These are phyloP conservation scores for Plenodomus lindquistii DNA, from an alignment of 2,329 filamentous ascomycete species.

Conservation along the genomic window DNA sequence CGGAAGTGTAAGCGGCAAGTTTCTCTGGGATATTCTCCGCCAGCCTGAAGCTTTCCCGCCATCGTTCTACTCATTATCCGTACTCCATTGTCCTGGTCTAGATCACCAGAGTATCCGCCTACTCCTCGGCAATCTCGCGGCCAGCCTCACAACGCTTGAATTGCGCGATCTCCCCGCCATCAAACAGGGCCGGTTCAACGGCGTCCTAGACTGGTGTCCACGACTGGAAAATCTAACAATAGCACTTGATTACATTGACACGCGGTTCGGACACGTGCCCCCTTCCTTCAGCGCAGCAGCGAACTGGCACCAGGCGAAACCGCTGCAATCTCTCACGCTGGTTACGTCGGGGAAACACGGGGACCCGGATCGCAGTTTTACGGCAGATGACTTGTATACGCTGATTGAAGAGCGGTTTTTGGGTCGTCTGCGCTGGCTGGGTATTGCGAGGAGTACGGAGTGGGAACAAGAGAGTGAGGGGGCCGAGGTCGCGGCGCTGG, in stretches of 20 bases:
- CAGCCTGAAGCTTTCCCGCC: conserved; percentile 37
- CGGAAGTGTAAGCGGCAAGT: conserved; percentile 50
- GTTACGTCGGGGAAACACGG: conserved; percentile 43
- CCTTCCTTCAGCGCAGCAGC: conserved; percentile 7
- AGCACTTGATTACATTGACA: conserved; percentile 53
- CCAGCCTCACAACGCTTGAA: conserved; percentile 42
- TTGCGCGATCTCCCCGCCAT: conserved; percentile 49
- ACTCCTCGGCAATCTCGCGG: conserved; percentile 41
- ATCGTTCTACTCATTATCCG: conserved; percentile 30
- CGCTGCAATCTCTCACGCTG: conserved; percentile 46
- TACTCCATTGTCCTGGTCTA: conserved; percentile 50
- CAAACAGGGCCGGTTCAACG: conserved; percentile 45
- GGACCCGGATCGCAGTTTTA: conserved; percentile 44
- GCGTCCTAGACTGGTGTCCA: conserved; percentile 47
- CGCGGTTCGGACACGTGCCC: conserved; percentile 42
- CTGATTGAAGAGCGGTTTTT: conserved; percentile 48
- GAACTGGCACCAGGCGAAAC: conserved; percentile 28
- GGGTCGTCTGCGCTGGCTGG: conserved; percentile 44
- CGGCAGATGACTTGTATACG: conserved; percentile 47
- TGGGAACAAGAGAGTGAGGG: conserved; percentile 43
- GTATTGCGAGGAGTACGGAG: conserved; percentile 44
- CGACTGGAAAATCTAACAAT: conserved; percentile 47
- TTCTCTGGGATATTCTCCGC: conserved; percentile 45
- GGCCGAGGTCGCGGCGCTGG: conserved; percentile 45
- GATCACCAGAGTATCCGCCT: conserved; percentile 41